Evolutionary conservation across 2,329 filamentous ascomycete species (phyloP), one percentile per base, ranked within the genome.

Genomic region (Fusarium anthophilum): DNA sequence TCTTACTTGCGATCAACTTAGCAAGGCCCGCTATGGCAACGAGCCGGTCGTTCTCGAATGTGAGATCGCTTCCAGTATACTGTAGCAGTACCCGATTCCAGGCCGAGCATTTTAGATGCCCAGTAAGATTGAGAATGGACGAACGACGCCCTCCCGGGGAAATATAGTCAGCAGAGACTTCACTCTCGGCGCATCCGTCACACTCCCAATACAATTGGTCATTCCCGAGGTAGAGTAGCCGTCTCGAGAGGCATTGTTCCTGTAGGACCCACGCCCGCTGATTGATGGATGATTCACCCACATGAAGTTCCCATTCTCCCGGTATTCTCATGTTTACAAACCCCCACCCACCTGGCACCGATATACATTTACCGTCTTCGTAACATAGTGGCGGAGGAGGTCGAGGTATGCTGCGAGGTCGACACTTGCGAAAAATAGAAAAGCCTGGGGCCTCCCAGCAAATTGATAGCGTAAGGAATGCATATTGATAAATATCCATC

Each of bases 31-130:
- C 26, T 8, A 65, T 39, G 1, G 57, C 62, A 5, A 65, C 5
- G 2, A 53, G n/a, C 3, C 39, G 26, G 6, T 63, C 62, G 2
- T 4, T 13, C 20, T 63, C 38, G 5, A 37, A 51, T 1, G 62
- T 63, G 2, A 65, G 0, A 6, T 32, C n/a, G 15, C 26, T 44
- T 4, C 1, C 1, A 0, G 57, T 63, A 38, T 65, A 65, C 8
- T 26, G 18, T 8, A 4, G 1, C 8, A n/a, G 45, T 15, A 18
- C 6, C 15, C 0, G 2, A 8, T 12, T 1, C 55, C 55, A 48
- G 5, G 18, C 15, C 2, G 0, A 6, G 8, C 17, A 12, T 14
- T 7, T 37, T 0, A 3, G 0, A 5, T 0, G 0, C 17, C 30
- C 30, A 2, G 43, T 35, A 2, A 39, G 41, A n/a, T 37, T 11